These are phyloP conservation scores for Capronia americana DNA, from an alignment of 2,329 filamentous ascomycete genomes.

Conservation along the genomic window DNA sequence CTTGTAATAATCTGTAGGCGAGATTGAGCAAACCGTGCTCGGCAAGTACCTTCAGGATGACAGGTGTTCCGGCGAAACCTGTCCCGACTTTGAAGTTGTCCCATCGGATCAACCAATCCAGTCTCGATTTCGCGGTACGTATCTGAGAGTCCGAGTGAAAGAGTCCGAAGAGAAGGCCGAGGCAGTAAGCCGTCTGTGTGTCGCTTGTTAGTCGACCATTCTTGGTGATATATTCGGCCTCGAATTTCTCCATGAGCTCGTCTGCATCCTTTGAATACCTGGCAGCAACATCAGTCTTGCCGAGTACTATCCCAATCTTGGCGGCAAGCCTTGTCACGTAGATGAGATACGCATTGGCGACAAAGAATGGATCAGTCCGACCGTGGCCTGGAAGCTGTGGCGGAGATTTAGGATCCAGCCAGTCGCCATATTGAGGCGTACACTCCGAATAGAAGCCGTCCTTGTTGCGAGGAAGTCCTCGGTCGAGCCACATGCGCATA, in stretches of 20 bases:
- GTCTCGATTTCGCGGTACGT: too few relatives aligned
- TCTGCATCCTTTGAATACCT: constrained; percentile 35
- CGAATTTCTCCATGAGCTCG: constrained; percentile 39
- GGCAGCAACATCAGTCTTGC: constrained; percentile 34
- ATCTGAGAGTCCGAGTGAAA: constrained; percentile 9
- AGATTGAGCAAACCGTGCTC: constrained; percentile 38
- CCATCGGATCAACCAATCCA: too few relatives aligned
- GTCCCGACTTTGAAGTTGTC: constrained; percentile 44
- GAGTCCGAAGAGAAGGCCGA: constrained; percentile 42
- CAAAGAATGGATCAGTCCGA: constrained; percentile 45
- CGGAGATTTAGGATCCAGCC: constrained; percentile 51
- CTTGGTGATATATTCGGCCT: constrained; percentile 43
- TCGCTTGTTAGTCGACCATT: constrained; percentile 43
- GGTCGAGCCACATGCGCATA: constrained; percentile 48
- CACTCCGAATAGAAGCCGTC: constrained; percentile 46
- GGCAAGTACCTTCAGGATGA: constrained; percentile 39
- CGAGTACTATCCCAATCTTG: constrained; percentile 41
- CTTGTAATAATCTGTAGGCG: constrained; percentile 51
- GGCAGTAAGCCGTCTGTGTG: constrained; percentile 44
- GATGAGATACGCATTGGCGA: constrained; percentile 49
- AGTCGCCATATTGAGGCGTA: constrained; percentile 50
- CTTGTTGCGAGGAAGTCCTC: constrained; percentile 43
- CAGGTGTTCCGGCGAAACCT: constrained; percentile 48
- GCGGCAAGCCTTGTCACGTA: constrained; percentile 45
- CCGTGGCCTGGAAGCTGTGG: constrained; percentile 45